A percentile compares a stretch with the other conserved stretches of the same genome.
These are phyloP conservation scores for Angomonas deanei DNA, from an alignment of 208 protist species.

Conservation along the genomic window DNA sequence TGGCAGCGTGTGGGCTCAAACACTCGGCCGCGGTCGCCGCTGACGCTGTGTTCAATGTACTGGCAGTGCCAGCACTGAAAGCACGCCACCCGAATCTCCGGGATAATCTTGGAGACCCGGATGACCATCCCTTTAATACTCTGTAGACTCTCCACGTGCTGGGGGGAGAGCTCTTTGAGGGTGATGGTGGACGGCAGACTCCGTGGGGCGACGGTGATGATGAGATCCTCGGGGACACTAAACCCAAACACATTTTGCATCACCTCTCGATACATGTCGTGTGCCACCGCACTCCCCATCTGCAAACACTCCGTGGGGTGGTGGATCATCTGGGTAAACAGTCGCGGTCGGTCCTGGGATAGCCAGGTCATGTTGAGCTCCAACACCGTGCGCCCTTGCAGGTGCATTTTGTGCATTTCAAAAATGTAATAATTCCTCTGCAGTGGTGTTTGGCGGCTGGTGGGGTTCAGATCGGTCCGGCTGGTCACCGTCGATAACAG, in stretches of 20 bases:
- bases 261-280: constrained; percentile 63
- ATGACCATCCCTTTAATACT: constrained; percentile 90
- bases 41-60: constrained; percentile 57
- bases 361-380: constrained; percentile 76
- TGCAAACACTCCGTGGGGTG: constrained; percentile 87
- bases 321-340: constrained; percentile 60
- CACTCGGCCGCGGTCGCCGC: constrained; percentile 90
- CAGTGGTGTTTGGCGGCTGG: constrained; percentile 3
- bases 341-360: constrained; percentile 21
- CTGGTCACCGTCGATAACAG: background rate
- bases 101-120: constrained; percentile 88
- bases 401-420: constrained; percentile 64
- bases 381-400: constrained; percentile 61
- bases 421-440: constrained; percentile 65
- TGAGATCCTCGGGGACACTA: constrained; percentile 46
- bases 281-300: constrained; percentile 78
- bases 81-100: constrained; percentile 88
- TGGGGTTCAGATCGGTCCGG: constrained; percentile 2
- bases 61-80: constrained; percentile 96
- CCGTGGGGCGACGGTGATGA: constrained; percentile 56
- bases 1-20: constrained; percentile 95
- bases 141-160: constrained; percentile 82
- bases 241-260: constrained; percentile 37
- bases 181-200: constrained; percentile 57
- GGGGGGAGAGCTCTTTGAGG: constrained; percentile 63